Evolutionary conservation across 208 protist species (phyloP).

Genomic region (Leishmania guyanensis): DNA sequence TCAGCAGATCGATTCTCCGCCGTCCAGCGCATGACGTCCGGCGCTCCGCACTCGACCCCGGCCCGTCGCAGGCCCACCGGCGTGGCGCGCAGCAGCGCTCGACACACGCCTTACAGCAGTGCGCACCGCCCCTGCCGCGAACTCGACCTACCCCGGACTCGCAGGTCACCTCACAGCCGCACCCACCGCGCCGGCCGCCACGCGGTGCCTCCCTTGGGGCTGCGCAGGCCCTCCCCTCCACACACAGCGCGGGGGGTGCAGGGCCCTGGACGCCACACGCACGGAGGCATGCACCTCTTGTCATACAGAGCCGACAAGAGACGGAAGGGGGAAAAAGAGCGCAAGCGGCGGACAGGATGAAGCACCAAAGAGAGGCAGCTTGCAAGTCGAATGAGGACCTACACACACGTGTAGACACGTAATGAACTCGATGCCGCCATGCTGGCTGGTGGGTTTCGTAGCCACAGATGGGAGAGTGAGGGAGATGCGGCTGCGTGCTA

Average conservation of each 20-base stretch:
- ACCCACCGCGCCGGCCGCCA: background rate
- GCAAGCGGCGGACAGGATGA: no score
- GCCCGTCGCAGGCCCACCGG: background rate
- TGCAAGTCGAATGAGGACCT: no score
- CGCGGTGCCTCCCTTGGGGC: background rate
- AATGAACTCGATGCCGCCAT: no score
- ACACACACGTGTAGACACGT: no score
- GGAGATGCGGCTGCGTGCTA: background rate
- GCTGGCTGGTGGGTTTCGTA: background rate
- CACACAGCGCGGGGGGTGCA: background rate
- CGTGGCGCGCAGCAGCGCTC: no score
- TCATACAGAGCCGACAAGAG: no score
- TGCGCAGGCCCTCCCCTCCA: background rate
- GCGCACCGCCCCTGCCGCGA: background rate
- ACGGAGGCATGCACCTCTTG: background rate
- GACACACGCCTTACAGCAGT: background rate
- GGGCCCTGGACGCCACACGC: background rate
- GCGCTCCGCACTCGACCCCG: background rate
- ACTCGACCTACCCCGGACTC: background rate
- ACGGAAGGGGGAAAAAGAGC: no score
- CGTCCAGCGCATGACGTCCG: background rate
- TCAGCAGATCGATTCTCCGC: no score
- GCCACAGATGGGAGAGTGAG: background rate
- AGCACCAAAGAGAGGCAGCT: no score
- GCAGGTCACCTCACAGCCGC: background rate